Conservation (phyloP, 345 rosid genomes). For the Noccaea caerulescens region DNA sequence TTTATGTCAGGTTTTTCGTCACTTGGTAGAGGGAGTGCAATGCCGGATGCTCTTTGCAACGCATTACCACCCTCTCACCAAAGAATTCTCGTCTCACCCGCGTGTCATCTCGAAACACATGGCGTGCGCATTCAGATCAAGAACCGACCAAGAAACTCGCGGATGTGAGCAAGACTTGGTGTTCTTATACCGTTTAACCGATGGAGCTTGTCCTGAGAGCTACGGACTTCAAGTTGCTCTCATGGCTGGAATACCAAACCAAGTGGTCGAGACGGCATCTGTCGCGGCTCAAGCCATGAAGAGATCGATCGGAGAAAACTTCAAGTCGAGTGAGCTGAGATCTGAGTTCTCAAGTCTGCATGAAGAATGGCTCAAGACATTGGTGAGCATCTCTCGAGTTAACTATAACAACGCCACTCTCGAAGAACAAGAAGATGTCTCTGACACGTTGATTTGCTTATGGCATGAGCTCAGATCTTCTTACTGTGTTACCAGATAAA, state of each 20-base stretch:
- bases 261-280: constrained; percentile 69
- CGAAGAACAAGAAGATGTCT: constrained; percentile 53
- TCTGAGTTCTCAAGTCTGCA: constrained; percentile 89
- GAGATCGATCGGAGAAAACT: constrained; percentile 65
- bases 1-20: constrained; percentile 70
- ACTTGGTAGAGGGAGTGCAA: constrained; percentile 85
- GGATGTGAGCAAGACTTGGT: constrained; percentile 58
- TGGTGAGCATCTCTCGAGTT: constrained; percentile 47
- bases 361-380: constrained; percentile 77
- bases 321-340: constrained; percentile 78
- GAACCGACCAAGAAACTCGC: constrained; percentile 39
- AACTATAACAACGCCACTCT: constrained; percentile 2
- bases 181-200: constrained; percentile 72
- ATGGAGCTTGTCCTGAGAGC: constrained; percentile 94
- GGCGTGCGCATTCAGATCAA: constrained; percentile 72
- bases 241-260: constrained; percentile 90
- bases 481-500: constrained; percentile 4
- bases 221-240: constrained; percentile 85
- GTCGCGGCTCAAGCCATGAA: constrained; percentile 67
- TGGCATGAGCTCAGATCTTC: constrained; percentile 76
- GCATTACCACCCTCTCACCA: constrained; percentile 92
- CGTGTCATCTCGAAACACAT: constrained; percentile 82
- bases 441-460: constrained; percentile 71
- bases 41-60: constrained; percentile 92
- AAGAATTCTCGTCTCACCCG: constrained; percentile 89